phyloP scores from a whole-genome alignment of 805 yeast genomes.

The Lachancea meyersii region DNA sequence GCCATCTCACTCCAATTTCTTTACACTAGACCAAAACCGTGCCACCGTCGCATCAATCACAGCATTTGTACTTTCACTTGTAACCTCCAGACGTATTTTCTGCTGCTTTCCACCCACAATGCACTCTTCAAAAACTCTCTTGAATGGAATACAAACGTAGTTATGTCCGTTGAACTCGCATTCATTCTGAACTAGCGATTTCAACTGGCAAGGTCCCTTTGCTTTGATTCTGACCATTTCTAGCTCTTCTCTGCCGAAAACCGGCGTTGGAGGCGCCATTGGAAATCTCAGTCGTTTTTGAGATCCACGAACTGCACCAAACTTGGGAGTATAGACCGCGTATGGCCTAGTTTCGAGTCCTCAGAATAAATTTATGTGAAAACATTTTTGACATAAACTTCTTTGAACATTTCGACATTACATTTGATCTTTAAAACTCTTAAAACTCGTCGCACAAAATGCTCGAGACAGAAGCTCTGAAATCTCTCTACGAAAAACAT shows the following conservation, averaged over 20 bases:
- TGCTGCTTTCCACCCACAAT: slow-evolving; percentile 23
- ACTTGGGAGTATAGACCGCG: too few relatives aligned
- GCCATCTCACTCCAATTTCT: background rate
- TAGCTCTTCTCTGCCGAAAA: slow-evolving; percentile 36
- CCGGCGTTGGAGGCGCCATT: slow-evolving; percentile 50
- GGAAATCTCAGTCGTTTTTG: background rate
- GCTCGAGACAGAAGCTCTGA: slow-evolving; percentile 2
- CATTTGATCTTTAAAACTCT: background rate
- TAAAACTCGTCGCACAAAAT: background rate
- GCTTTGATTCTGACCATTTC: slow-evolving; percentile 21
- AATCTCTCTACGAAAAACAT: slow-evolving; percentile 30
- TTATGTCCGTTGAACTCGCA: slow-evolving; percentile 42
- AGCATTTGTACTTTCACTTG: slow-evolving; percentile 32
- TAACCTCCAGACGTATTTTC: slow-evolving; percentile 38
- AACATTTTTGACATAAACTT: too few relatives aligned
- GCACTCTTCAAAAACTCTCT: slow-evolving; percentile 42
- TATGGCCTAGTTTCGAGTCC: background rate
- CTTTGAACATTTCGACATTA: background rate
- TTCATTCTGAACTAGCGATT: slow-evolving; percentile 41
- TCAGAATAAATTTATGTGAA: too few relatives aligned
- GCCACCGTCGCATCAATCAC: slow-evolving; percentile 3
- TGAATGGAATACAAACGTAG: slow-evolving; percentile 44
- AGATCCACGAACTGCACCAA: too few relatives aligned
- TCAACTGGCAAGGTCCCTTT: slow-evolving; percentile 28
- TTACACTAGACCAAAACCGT: slow-evolving; percentile 4